phyloP scores from a whole-genome alignment of 306 rosid genomes.

The Adenanthera pavonina region DNA sequence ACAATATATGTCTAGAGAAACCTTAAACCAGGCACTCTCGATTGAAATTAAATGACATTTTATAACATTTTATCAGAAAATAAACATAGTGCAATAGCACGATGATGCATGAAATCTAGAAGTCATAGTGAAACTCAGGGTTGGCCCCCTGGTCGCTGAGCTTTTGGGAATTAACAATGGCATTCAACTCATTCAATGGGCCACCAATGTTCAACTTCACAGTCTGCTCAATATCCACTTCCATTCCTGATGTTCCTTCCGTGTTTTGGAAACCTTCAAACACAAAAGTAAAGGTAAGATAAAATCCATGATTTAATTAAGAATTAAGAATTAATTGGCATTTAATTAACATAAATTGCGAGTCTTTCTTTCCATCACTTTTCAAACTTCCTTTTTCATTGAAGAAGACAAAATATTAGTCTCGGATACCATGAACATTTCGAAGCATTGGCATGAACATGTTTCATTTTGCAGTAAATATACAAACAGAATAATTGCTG shows the following conservation, averaged over 20 bases:
- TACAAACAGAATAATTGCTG: too few species aligned
- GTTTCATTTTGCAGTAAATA: too few species aligned
- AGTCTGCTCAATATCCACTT: neutral
- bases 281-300: neutral
- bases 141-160: neutral
- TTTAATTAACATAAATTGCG: too few species aligned
- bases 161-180: neutral
- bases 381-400: neutral
- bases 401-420: neutral
- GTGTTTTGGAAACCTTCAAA: neutral
- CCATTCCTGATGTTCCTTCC: neutral
- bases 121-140: neutral
- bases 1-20: neutral
- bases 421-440: too few species aligned
- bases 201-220: neutral
- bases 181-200: neutral
- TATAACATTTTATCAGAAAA: neutral
- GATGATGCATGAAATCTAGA: too few species aligned
- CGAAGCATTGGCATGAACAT: too few species aligned
- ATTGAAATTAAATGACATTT: neutral
- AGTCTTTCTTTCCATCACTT: neutral
- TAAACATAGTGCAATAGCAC: neutral
- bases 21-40: neutral
- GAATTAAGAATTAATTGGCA: too few species aligned
- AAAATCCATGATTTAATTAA: neutral